Evolutionary conservation across 2,329 filamentous ascomycete genomes (phyloP), one percentile per base, ranked within the genome.

Genomic region (Chaetomium sp.): DNA sequence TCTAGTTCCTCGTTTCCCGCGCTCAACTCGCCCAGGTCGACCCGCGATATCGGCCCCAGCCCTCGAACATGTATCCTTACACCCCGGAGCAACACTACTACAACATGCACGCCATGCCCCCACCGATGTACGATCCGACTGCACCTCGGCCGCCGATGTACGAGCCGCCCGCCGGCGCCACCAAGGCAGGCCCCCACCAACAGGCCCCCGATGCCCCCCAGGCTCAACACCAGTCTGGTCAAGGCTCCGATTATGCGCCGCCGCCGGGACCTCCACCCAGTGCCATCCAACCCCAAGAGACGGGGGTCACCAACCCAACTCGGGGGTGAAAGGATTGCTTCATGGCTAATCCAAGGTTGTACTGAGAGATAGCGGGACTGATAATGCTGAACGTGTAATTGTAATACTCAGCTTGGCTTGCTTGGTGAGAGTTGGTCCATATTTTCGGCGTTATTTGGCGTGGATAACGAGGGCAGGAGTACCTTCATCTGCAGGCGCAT

Each of bases 41-140:
- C 62, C 77, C 77, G 12, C 70, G 68, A 53, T 82, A 79, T 67
- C 75, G 73, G 55, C 73, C 72, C 57, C 74, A 74, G 14, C 69
- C 71, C 41, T 27, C 56, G 7, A 67, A 70, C 33, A 67, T 65
- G 54, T 73, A 64, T 70, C 61, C 56, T 54, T 78, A 79, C 63
- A 66, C 69, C 52, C 68, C 72, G 5, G 57, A 58, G 19, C 36
- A 10, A 42, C 61, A 74, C 33, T 62, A 66, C 54, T 75, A 77
- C 64, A 73, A 72, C 59, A 81, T 83, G 79, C 70, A 80, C 59
- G 62, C 74, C 52, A 76, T 79, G 73, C 72, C 79, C 50, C 78
- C 78, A 10, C 79, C 79, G 14, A 76, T 82, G 52, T 85, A 85
- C 66, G 81, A 85, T 60, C 79, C 79, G 5, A 77, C 72, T 61